Evolutionary conservation across 2,329 filamentous ascomycete species (phyloP), one percentile per base, ranked within the genome.

Genomic region (Colletotrichum nymphaeae): DNA sequence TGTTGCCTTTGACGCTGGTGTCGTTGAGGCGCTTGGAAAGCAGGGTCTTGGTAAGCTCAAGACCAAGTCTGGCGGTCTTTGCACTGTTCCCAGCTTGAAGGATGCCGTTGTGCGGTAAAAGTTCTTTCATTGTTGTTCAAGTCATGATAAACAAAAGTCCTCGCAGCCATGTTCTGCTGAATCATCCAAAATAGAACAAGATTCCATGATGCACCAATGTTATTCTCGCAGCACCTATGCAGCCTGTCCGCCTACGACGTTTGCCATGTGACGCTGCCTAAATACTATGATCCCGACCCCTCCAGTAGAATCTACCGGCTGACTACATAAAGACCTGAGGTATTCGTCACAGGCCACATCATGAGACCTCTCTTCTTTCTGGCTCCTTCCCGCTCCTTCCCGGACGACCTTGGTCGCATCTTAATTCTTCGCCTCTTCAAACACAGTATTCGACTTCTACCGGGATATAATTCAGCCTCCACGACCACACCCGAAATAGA

Each of bases 1-100:
- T 84, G 96, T 98, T 46, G 95, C 89, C 0, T 99, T 98, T 81
- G 94, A 98, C 79, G 94, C 93, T 3, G 88, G 85, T 57, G 91
- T 87, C 58, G 94, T 98, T 46, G 93, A 94, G 84, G 91, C 93
- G 83, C 86, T 96, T 72, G 92, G 93, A 79, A 93, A 93, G 82
- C 90, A 92, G 75, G 93, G 89, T 26, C 76, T 90, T 57, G 89
- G 89, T 75, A 91, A 90, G 84, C 86, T 98, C 76, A 91, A 94
- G 76, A 96, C 95, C 3, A 91, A 92, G 81, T 90, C 87, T 73
- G 94, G 94, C 63, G 94, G 94, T 57, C 84, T 93, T 59, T 98
- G 97, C 86, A 96, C 90, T 57, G 95, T 98, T 74, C 91, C 93
- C 84, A 94, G 88, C 72, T 87, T 99, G 80, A 93, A 92, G 85